Evolutionary conservation across 2,329 filamentous ascomycete species (phyloP), one percentile per base, ranked within the genome.

Genomic region (Amylocarpus encephaloides): DNA sequence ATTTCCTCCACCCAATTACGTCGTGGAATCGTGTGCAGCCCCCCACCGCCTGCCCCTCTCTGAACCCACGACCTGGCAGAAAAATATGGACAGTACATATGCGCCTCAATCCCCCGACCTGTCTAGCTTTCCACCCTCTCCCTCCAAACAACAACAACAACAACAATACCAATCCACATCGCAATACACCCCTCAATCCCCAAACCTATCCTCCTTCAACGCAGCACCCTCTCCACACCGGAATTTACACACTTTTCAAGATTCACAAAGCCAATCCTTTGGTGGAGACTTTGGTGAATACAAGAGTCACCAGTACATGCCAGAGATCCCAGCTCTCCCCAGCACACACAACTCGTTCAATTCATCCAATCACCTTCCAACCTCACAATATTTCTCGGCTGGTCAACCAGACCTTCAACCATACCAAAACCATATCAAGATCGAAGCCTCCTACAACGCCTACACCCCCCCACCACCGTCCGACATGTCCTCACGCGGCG

Each of bases 31-130:
- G 58, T 52, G 53, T 54, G 57, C 58, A 62, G 59, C 56, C 53
- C 46, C 50, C 58, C 52, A 56, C 56, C 57, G 57, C 55, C 49
- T 51, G 47, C 43, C 39, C 39, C 49, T 40, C 38, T 32, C 43
- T 46, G 16, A 42, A 15, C 11, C 45, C 38, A 42, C 43, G 32
- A 39, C 39, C 15, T 29, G 45, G 50, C 30, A 50, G 41, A 49
- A 42, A 30, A 32, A 39, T 42, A 60, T 60, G 56, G 62, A 62
- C 51, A 52, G 56, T 58, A 64, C 62, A 36, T 67, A 66, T 58
- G 55, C 61, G 38, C 64, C 64, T 47, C 63, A 64, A 52, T 66
- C 63, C 36, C 64, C 64, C 52, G 64, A 67, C 51, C 58, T 67
- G 13, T 65, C 64, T 5, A 52, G 54, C 42, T 66, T 66, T 46